Percentiles rank a stretch among this genome's conserved stretches.
These are phyloP conservation scores for Arthrobotrys sinensis DNA, from an alignment of 2,329 filamentous ascomycete genomes.

Conservation along the genomic window DNA sequence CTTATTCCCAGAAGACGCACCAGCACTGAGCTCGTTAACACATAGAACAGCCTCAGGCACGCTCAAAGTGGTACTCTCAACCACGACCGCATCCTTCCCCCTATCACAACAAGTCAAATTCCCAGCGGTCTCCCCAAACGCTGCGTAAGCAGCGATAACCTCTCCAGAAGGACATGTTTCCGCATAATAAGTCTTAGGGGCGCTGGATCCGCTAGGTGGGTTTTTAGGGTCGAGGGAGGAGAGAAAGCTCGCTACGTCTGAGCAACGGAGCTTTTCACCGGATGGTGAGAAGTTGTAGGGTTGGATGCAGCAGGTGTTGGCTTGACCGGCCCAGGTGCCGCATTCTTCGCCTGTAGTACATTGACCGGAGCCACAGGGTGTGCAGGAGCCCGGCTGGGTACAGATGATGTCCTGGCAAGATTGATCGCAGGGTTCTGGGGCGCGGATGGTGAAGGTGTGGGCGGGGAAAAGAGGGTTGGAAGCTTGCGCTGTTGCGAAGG, in stretches of 20 bases:
- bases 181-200: constrained; percentile 23
- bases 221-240: constrained; percentile 13
- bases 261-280: constrained; percentile 19
- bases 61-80: constrained; percentile 30
- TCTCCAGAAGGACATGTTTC: constrained; percentile 34
- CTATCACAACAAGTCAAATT: constrained; percentile 42
- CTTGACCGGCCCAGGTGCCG: constrained; percentile 39
- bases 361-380: constrained; percentile 30
- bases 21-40: constrained; percentile 30
- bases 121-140: constrained; percentile 12
- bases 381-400: constrained; percentile 20
- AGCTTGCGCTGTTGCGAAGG: not conserved
- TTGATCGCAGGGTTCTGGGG: constrained; percentile 36
- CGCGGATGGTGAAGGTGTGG: constrained; percentile 49
- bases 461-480: constrained; percentile 34
- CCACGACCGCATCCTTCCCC: constrained; percentile 39
- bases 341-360: constrained; percentile 42
- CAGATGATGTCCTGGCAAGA: constrained; percentile 27
- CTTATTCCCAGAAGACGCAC: constrained; percentile 20
- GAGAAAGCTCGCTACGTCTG: constrained; percentile 21
- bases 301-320: constrained; percentile 46
- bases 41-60: constrained; percentile 30
- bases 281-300: constrained; percentile 23
- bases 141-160: constrained; percentile 31
- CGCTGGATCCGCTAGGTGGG: not conserved